Percentiles rank a stretch among this genome's conserved stretches.
phyloP scores from a whole-genome alignment of 2,329 filamentous ascomycete genomes.

The Monilinia fructigena region DNA sequence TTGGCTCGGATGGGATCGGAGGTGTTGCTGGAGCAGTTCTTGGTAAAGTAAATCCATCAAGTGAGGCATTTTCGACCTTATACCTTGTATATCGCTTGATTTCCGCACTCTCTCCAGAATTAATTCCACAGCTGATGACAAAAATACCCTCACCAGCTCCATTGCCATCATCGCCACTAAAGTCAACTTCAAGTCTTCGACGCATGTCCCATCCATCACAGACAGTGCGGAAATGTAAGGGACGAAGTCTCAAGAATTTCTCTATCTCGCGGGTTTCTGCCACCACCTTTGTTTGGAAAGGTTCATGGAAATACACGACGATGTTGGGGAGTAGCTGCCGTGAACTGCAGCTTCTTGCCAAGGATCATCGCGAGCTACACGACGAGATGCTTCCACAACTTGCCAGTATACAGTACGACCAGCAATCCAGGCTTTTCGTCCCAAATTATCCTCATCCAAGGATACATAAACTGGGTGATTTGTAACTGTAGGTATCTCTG shows the following conservation, averaged over 20 bases:
- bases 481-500: constrained; percentile 59
- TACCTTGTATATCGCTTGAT: constrained; percentile 60
- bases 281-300: constrained; percentile 65
- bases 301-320: constrained; percentile 71
- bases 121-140: constrained; percentile 65
- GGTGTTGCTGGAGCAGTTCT: constrained; percentile 35
- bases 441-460: constrained; percentile 52
- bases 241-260: constrained; percentile 67
- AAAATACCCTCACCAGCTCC: constrained; percentile 75
- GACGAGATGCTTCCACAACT: constrained; percentile 73
- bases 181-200: constrained; percentile 81
- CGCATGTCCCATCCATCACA: constrained; percentile 94
- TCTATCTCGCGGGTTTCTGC: constrained; percentile 83
- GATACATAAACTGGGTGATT: constrained; percentile 47
- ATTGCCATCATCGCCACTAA: constrained; percentile 74
- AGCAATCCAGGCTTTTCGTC: constrained; percentile 73
- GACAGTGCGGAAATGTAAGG: constrained; percentile 72
- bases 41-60: constrained; percentile 37
- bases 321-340: constrained; percentile 77
- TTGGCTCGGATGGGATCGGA: constrained; percentile 21
- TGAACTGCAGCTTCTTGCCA: constrained; percentile 65
- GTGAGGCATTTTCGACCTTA: constrained; percentile 39
- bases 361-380: constrained; percentile 68
- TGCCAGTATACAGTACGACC: constrained; percentile 80
- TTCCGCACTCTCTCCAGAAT: constrained; percentile 42